Conservation (phyloP, 75 land plant genomes). For the Gnetum montanum region DNA sequence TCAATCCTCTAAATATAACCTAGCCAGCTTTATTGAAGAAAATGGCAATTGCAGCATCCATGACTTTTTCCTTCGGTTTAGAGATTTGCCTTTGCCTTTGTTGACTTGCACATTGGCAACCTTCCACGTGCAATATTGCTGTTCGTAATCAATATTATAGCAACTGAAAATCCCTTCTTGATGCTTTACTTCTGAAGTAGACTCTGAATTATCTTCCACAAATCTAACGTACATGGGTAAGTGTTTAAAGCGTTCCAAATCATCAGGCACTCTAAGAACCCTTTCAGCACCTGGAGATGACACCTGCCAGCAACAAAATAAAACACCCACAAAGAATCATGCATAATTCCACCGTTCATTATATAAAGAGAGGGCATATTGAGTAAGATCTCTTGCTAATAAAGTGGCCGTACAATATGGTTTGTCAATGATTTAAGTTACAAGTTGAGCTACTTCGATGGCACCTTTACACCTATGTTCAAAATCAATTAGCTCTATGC, state of each 20-base stretch:
- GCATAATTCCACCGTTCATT: no score
- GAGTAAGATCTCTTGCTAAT: no score
- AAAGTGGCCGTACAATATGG: no score
- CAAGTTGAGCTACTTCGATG: no score
- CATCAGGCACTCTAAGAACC: slow-evolving; percentile 64
- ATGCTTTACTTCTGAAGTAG: slow-evolving; percentile 8
- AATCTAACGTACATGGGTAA: slow-evolving; percentile 74
- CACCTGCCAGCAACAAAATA: slow-evolving; percentile 58
- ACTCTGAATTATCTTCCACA: slow-evolving; percentile 16
- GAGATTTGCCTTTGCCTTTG: slow-evolving; percentile 69
- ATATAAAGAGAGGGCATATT: no score
- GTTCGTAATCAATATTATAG: slow-evolving; percentile 44
- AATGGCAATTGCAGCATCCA: slow-evolving; percentile 64
- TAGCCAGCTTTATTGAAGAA: slow-evolving; percentile 29
- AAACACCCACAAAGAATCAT: neutral
- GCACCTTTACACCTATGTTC: no score
- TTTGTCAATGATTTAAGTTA: no score
- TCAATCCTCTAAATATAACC: slow-evolving; percentile 38
- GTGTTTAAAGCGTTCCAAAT: slow-evolving; percentile 69
- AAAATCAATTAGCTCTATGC: no score
- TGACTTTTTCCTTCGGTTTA: slow-evolving; percentile 64
- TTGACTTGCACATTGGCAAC: slow-evolving; percentile 80
- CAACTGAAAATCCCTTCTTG: slow-evolving; percentile 45
- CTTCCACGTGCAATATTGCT: slow-evolving; percentile 51
- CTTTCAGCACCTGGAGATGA: slow-evolving; percentile 95